Evolutionary conservation across 148 eudicot genomes (phyloP), one percentile per base, ranked within the genome.

Genomic region (Simmondsia chinensis): DNA sequence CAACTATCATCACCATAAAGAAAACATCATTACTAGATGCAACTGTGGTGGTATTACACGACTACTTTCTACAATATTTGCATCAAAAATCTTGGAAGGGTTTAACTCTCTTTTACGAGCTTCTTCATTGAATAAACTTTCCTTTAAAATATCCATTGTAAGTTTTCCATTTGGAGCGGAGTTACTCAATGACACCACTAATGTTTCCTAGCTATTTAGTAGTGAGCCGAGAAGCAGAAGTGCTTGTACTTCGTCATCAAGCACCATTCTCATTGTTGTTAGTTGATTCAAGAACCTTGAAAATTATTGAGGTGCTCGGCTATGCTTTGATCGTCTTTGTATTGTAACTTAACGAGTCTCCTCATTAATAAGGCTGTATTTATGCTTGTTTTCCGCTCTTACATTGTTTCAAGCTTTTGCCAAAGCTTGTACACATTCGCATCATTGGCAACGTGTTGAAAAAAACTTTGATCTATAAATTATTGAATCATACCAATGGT

Each of bases 251-350:
- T 48, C 20, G 4, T 48, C 29, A 0, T 20, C 29, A 20, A 13
- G 4, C 22, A n/a, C 33, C 39, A 19, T 13, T 6, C 23, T 18
- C 16, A 34, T 23, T 16, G 9, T 26, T 0, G 9, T 4, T 4
- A 51, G 25, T 12, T 43, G 39, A 27, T 42, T 50, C 13, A 60
- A 0, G 16, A 43, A 23, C 34, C 39, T 22, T 50, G 30, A 11
- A 60, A 60, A 1, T 20, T 39, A 22, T 46, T 60, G 13, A 41
- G 7, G 33, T 60, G 57, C 33, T 43, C 48, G 4, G 12, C 25
- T 20, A 60, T 30, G 2, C 24, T 33, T 8, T 44, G 28, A 1
- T 19, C 47, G 7, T 48, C 56, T 22, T 15, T 37, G 33, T 34
- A 48, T 10, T 39, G 19, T 23, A 48, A 6, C 2, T 57, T 46